A percentile compares a stretch with the other conserved stretches of the same genome.
These are phyloP conservation scores for Panicum miliaceum DNA, from an alignment of 176 grass and related monocot species.

Conservation along the genomic window DNA sequence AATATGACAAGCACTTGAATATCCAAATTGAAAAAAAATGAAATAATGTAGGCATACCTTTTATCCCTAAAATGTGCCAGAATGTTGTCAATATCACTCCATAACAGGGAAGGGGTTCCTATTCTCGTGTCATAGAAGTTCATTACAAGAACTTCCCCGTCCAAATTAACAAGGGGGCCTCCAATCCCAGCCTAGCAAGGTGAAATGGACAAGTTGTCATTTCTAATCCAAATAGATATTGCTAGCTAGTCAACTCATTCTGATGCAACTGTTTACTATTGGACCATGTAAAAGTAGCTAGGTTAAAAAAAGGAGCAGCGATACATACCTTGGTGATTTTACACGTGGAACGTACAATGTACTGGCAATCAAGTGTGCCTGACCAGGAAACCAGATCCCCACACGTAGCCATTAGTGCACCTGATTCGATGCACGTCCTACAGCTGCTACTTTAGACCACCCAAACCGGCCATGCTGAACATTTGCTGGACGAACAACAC, in stretches of 20 bases:
- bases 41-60: no score
- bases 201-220: neutral
- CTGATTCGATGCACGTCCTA: constrained; percentile 2
- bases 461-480: neutral
- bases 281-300: neutral
- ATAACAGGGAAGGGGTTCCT: no score
- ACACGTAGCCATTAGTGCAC: neutral
- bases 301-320: no score
- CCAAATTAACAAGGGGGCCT: constrained; percentile 5
- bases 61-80: no score
- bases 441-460: neutral
- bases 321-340: constrained; percentile 6
- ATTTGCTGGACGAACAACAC: neutral
- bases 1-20: no score
- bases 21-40: no score
- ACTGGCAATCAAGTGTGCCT: neutral
- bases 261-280: neutral
- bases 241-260: neutral
- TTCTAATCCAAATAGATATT: neutral
- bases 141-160: constrained; percentile 23
- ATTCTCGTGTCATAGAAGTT: constrained; percentile 18
- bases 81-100: no score
- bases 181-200: constrained; percentile 41
- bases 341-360: neutral
- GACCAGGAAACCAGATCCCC: neutral